Percentiles rank a stretch among this genome's conserved stretches.
Evolutionary conservation across 805 yeast genomes (phyloP).

Genomic region (Lachancea quebecensis): DNA sequence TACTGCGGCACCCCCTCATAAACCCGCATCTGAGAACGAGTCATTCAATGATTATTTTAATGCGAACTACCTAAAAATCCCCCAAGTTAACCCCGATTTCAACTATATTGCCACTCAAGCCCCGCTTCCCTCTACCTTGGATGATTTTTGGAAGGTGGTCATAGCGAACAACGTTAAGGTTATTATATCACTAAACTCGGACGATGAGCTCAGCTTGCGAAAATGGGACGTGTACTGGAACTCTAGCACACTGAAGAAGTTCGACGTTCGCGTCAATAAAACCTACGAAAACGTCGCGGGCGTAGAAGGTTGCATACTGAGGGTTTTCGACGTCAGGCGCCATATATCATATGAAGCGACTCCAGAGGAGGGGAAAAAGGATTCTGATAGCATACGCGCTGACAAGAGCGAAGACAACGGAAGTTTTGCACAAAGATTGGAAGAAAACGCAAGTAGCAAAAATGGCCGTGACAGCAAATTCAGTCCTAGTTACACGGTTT

Average conservation of each 20-base stretch:
- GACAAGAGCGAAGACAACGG: not conserved
- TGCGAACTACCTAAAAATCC: slow-evolving; percentile 62
- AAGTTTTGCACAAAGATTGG: not conserved
- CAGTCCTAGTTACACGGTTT: slow-evolving; percentile 35
- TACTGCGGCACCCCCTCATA: slow-evolving; percentile 7
- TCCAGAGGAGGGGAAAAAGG: not conserved
- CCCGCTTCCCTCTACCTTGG: slow-evolving; percentile 67
- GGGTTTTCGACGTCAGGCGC: slow-evolving; percentile 26
- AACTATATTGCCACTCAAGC: slow-evolving; percentile 85
- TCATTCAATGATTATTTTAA: slow-evolving; percentile 61
- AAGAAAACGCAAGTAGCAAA: not conserved
- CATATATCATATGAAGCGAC: not conserved
- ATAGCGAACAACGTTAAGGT: slow-evolving; percentile 58
- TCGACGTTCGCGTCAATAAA: slow-evolving; percentile 31
- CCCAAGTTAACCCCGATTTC: slow-evolving; percentile 34
- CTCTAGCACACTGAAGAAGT: slow-evolving; percentile 34
- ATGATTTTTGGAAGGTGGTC: slow-evolving; percentile 87
- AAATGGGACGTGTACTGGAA: slow-evolving; percentile 87
- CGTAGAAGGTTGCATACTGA: slow-evolving; percentile 29
- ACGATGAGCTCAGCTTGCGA: slow-evolving; percentile 62
- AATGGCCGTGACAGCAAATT: slow-evolving; percentile 15
- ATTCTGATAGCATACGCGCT: not conserved
- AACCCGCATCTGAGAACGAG: slow-evolving; percentile 3
- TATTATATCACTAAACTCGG: slow-evolving; percentile 69
- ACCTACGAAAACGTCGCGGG: slow-evolving; percentile 26